phyloP scores from a whole-genome alignment of 1,139 yeast species.

The Taphrina populina region DNA sequence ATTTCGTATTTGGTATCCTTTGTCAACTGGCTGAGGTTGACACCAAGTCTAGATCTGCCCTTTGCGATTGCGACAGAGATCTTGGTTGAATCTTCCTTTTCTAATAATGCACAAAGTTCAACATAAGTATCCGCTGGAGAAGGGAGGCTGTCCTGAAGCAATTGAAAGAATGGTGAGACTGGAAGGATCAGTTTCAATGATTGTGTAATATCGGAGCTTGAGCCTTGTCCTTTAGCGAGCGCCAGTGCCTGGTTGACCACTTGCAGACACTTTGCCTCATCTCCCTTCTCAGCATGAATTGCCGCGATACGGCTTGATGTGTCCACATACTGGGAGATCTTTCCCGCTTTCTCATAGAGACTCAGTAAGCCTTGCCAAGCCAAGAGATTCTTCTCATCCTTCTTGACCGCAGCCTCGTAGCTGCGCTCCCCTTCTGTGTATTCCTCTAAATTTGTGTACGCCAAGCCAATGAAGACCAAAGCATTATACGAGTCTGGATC shows the following conservation, averaged over 20 bases:
- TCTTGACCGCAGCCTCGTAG: conserved; percentile 57
- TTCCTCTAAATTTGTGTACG: conserved; percentile 52
- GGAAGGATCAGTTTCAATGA: conserved; percentile 62
- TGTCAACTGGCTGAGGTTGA: conserved; percentile 41
- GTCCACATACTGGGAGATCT: conserved; percentile 48
- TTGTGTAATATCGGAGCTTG: conserved; percentile 45
- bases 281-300: conserved; percentile 40
- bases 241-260: conserved; percentile 35
- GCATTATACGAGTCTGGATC: conserved; percentile 68
- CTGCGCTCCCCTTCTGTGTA: conserved; percentile 51
- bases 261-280: conserved; percentile 35
- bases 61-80: conserved; percentile 43
- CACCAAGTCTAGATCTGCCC: conserved; percentile 41
- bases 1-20: conserved; percentile 55
- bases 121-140: conserved; percentile 54
- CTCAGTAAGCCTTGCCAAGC: conserved; percentile 81
- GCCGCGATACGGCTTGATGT: conserved; percentile 43
- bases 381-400: conserved; percentile 57
- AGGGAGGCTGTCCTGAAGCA: conserved; percentile 57
- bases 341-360: conserved; percentile 54
- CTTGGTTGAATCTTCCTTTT: conserved; percentile 49
- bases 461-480: conserved; percentile 56
- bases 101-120: conserved; percentile 53
- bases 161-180: conserved; percentile 58
- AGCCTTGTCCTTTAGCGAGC: conserved; percentile 44